These are phyloP conservation scores for Monosporascus sp. DNA, from an alignment of 2,329 filamentous ascomycete species.

Conservation along the genomic window DNA sequence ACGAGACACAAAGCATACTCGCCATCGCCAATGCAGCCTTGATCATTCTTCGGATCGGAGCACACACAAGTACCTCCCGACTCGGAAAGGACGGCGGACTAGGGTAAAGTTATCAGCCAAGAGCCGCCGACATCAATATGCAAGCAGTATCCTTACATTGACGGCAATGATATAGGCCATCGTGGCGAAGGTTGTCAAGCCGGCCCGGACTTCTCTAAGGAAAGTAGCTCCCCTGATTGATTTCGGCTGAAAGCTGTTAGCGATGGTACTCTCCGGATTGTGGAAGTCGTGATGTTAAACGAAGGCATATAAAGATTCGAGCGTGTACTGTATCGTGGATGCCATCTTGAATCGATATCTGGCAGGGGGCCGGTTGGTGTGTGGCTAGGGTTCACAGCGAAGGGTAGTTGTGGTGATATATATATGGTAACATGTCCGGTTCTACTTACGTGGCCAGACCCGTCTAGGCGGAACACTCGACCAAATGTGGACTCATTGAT, in stretches of 20 bases:
- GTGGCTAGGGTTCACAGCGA: neutral
- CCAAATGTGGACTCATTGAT: slow-evolving; percentile 39
- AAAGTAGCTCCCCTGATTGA: slow-evolving; percentile 66
- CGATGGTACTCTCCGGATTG: neutral
- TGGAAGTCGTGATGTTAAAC: neutral
- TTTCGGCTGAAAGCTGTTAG: slow-evolving; percentile 44
- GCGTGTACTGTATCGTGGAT: neutral
- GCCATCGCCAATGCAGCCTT: slow-evolving; percentile 41
- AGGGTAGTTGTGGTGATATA: neutral
- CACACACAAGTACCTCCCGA: slow-evolving; percentile 75
- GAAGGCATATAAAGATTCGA: neutral
- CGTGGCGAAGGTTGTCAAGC: slow-evolving; percentile 72
- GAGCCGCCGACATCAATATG: neutral
- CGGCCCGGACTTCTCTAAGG: slow-evolving; percentile 72
- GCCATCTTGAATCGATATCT: too few species aligned
- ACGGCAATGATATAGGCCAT: slow-evolving; percentile 84
- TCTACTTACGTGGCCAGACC: slow-evolving; percentile 56
- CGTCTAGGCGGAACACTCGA: slow-evolving; percentile 56
- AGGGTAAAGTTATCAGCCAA: slow-evolving; percentile 1
- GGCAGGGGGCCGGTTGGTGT: too few species aligned
- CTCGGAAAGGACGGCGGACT: slow-evolving; percentile 68
- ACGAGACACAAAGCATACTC: slow-evolving; percentile 42
- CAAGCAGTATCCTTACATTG: slow-evolving; percentile 39
- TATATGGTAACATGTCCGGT: neutral
- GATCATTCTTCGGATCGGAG: slow-evolving; percentile 29